Conservation (phyloP, 306 rosid species). For the Inga oerstediana region DNA sequence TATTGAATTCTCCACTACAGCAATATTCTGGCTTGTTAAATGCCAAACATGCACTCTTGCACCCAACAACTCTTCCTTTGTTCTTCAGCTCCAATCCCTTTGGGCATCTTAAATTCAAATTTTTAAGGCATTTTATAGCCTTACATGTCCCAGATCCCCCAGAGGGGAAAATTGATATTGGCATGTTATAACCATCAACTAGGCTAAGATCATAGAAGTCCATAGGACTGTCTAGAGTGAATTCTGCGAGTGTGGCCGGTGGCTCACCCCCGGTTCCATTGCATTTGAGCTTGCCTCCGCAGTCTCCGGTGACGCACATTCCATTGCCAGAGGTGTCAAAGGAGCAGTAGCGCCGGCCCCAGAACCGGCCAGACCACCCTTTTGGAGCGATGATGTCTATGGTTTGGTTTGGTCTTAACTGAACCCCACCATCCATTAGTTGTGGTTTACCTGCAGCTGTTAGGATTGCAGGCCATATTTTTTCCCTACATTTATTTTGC, state of each 20-base stretch:
- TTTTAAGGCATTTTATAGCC: constrained; percentile 27
- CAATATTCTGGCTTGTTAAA: constrained; percentile 55
- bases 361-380: constrained; percentile 65
- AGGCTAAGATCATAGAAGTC: constrained; percentile 72
- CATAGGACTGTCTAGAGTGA: constrained; percentile 57
- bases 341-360: constrained; percentile 55
- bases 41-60: constrained; percentile 62
- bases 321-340: constrained; percentile 50
- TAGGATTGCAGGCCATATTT: constrained; percentile 62
- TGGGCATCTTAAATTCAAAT: constrained; percentile 52
- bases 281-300: constrained; percentile 55
- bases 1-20: constrained; percentile 51
- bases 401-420: constrained; percentile 36
- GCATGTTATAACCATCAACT: constrained; percentile 69
- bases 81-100: constrained; percentile 43
- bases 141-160: constrained; percentile 43
- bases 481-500: constrained; percentile 49
- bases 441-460: constrained; percentile 50
- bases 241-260: constrained; percentile 65
- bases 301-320: constrained; percentile 59
- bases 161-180: constrained; percentile 50
- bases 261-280: constrained; percentile 51
- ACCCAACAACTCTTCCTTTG: constrained; percentile 45
- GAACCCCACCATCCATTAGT: constrained; percentile 49
- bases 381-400: constrained; percentile 45